phyloP scores from a whole-genome alignment of 371 early-diverging fungal species.

The Syncephalastrum monosporum region DNA sequence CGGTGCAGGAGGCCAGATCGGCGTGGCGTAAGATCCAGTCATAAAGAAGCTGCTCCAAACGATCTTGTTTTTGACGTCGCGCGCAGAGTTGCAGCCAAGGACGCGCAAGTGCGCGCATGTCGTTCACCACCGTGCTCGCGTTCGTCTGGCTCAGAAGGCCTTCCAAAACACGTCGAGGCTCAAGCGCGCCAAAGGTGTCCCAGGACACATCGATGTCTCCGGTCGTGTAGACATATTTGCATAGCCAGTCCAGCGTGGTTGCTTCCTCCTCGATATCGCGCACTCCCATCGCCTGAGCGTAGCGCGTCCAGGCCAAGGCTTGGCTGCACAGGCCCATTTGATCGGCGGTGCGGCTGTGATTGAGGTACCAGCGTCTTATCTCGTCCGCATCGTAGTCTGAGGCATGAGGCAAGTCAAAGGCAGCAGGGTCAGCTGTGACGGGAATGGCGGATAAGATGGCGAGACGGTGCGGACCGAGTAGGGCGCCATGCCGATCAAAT shows the following conservation, averaged over 20 bases:
- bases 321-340: slow-evolving; percentile 49
- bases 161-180: slow-evolving; percentile 52
- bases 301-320: slow-evolving; percentile 55
- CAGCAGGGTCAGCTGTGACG: slow-evolving; percentile 51
- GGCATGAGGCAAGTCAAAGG: slow-evolving; percentile 47
- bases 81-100: slow-evolving; percentile 56
- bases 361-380: slow-evolving; percentile 62
- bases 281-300: slow-evolving; percentile 56
- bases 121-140: slow-evolving; percentile 41
- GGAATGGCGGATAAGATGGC: slow-evolving; percentile 67
- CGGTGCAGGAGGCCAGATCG: slow-evolving; percentile 53
- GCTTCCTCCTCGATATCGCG: slow-evolving; percentile 43
- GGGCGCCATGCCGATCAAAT: slow-evolving; percentile 60
- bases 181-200: slow-evolving; percentile 29
- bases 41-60: slow-evolving; percentile 31
- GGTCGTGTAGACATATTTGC: slow-evolving; percentile 57
- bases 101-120: slow-evolving; percentile 50
- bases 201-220: slow-evolving; percentile 16
- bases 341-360: slow-evolving; percentile 58
- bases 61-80: slow-evolving; percentile 6
- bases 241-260: slow-evolving; percentile 59
- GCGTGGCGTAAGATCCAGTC: slow-evolving; percentile 43
- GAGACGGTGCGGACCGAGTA: slow-evolving; percentile 60
- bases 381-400: slow-evolving; percentile 21
- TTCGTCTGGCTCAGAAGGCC: slow-evolving; percentile 48